These are phyloP conservation scores for Lichtheimia hyalospora DNA, from an alignment of 371 early-diverging fungal genomes.

Conservation along the genomic window DNA sequence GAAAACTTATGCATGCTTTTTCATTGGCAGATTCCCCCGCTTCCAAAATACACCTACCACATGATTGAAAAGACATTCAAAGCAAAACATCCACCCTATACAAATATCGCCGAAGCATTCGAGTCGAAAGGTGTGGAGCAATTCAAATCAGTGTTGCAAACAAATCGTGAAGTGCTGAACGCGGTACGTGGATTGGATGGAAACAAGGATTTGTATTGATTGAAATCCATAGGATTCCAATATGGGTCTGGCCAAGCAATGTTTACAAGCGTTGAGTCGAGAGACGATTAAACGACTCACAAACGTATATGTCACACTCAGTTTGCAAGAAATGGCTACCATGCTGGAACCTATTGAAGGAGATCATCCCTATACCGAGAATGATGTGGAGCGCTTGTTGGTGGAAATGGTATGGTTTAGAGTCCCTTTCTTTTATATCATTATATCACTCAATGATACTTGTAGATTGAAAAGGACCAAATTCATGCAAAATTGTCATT, in stretches of 20 bases:
- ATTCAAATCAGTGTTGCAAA: slow-evolving; percentile 35
- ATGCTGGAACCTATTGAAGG: slow-evolving; percentile 42
- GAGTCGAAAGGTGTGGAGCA: slow-evolving; percentile 33
- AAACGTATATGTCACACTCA: slow-evolving; percentile 75
- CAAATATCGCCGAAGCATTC: slow-evolving; percentile 61
- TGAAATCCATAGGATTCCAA: slow-evolving; percentile 49
- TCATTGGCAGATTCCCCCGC: slow-evolving; percentile 23
- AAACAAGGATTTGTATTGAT: neutral
- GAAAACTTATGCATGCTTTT: neutral
- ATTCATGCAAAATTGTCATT: slow-evolving; percentile 64
- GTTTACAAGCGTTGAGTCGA: slow-evolving; percentile 52
- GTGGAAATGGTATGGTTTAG: slow-evolving; percentile 51
- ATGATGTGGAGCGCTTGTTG: slow-evolving; percentile 45
- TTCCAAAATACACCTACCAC: slow-evolving; percentile 67
- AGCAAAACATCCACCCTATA: slow-evolving; percentile 48
- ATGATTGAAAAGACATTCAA: slow-evolving; percentile 52
- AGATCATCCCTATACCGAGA: slow-evolving; percentile 6
- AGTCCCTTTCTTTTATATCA: slow-evolving; percentile 1
- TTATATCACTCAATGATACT: neutral
- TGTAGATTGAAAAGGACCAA: slow-evolving; percentile 55
- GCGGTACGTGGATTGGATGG: slow-evolving; percentile 16
- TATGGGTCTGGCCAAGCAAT: slow-evolving; percentile 73
- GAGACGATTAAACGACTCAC: slow-evolving; percentile 73
- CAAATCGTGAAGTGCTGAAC: slow-evolving; percentile 26
- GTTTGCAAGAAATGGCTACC: slow-evolving; percentile 66